phyloP scores from a whole-genome alignment of 139 green algal species.

The Chlorella ohadii region DNA sequence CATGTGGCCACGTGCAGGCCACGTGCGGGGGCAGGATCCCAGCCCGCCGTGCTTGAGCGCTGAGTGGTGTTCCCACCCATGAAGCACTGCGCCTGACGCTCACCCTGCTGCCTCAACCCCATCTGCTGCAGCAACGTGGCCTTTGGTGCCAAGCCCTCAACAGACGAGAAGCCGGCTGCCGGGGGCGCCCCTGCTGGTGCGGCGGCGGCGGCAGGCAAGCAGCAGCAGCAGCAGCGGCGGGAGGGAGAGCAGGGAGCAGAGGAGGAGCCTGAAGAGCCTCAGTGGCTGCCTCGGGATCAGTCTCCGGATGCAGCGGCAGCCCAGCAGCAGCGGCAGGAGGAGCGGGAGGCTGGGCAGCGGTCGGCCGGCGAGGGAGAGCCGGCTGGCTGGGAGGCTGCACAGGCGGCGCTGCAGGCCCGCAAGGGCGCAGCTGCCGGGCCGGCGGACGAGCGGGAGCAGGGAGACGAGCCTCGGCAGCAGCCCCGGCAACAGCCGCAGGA shows the following conservation, averaged over 20 bases:
- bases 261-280: not conserved
- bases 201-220: constrained; percentile 26
- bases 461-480: not conserved
- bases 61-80: no score
- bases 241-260: not conserved
- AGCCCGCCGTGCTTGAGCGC: no score
- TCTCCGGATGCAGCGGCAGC: not conserved
- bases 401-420: not conserved
- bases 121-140: constrained; percentile 74
- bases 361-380: not conserved
- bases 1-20: no score
- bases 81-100: no score
- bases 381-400: not conserved
- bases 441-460: not conserved
- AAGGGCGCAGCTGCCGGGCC: not conserved
- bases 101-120: no score
- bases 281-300: not conserved
- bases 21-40: no score
- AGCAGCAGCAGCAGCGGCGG: constrained; percentile 32
- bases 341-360: not conserved
- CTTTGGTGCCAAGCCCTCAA: constrained; percentile 48
- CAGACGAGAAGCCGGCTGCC: not conserved
- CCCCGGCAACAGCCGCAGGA: not conserved
- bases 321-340: not conserved
- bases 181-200: not conserved